These are phyloP conservation scores for Hapsidospora chrysogenum DNA, from an alignment of 495 filamentous ascomycete species.

Conservation along the genomic window DNA sequence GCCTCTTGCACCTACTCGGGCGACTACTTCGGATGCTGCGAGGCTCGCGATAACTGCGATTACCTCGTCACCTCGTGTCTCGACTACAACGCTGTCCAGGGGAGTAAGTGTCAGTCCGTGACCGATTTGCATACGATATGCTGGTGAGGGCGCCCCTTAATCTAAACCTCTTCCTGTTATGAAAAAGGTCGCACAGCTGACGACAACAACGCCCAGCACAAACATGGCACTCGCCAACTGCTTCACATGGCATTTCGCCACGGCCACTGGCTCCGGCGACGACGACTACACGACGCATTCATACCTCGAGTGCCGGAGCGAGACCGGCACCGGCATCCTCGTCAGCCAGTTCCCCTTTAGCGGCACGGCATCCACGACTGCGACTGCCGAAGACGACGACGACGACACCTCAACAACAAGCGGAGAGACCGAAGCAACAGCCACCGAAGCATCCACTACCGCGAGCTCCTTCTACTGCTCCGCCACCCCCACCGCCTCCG, in stretches of 20 bases:
- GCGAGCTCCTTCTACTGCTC: neutral
- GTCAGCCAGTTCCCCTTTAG: no score
- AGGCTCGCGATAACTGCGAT: neutral
- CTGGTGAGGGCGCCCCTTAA: no score
- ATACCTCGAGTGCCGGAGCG: neutral
- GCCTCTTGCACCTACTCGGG: neutral
- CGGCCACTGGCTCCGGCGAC: no score
- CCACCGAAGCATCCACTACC: neutral
- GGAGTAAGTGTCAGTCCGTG: neutral
- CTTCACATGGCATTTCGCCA: no score
- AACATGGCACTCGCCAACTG: no score
- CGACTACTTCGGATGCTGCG: neutral
- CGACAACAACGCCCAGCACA: neutral
- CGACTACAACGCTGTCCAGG: neutral
- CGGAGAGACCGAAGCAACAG: no score
- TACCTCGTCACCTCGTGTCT: neutral
- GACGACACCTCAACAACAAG: no score
- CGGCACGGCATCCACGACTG: neutral
- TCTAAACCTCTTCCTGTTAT: neutral
- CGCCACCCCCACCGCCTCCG: no score
- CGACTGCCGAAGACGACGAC: neutral
- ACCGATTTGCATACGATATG: slow-evolving; percentile 1
- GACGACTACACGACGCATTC: no score
- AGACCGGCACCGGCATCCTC: neutral
- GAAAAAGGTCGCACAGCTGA: neutral